A percentile compares a stretch with the other conserved stretches of the same genome.
These are phyloP conservation scores for Quercus rubra DNA, from an alignment of 306 rosid genomes.

Conservation along the genomic window DNA sequence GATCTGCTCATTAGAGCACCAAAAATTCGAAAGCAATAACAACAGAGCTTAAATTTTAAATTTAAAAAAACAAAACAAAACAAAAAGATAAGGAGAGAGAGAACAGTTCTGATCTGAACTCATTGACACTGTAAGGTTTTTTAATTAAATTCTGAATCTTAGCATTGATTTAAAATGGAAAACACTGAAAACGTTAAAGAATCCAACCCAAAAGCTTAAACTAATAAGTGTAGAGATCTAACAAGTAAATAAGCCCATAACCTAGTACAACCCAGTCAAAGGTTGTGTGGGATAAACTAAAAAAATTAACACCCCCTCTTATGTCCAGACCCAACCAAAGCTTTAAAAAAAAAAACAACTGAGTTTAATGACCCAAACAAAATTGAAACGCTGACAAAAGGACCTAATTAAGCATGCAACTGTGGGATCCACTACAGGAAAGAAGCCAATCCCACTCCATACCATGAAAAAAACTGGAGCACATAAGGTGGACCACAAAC, in stretches of 20 bases:
- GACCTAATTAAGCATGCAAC: neutral
- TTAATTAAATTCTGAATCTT: neutral
- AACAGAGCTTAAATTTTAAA: neutral
- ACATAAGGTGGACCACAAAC: neutral
- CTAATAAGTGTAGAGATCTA: neutral
- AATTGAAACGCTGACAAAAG: neutral
- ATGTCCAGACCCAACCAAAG: too few relatives aligned
- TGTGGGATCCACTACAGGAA: neutral
- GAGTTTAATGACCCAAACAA: neutral
- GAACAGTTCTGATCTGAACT: neutral
- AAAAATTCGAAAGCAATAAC: neutral
- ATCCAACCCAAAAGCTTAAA: neutral
- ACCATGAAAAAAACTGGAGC: neutral
- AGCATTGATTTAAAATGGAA: neutral
- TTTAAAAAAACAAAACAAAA: too few relatives aligned
- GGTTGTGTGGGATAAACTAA: neutral
- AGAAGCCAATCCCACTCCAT: neutral
- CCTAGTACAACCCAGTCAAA: neutral
- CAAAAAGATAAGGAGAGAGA: neutral
- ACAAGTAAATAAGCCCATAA: neutral
- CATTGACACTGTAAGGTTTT: neutral
- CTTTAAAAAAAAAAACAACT: neutral
- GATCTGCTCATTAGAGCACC: conserved; percentile 12
- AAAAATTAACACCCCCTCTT: neutral
- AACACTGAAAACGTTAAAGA: neutral